These are phyloP conservation scores for Brasilioporus rufonigricans DNA, from an alignment of 768 basidiomycete genomes.

Conservation along the genomic window DNA sequence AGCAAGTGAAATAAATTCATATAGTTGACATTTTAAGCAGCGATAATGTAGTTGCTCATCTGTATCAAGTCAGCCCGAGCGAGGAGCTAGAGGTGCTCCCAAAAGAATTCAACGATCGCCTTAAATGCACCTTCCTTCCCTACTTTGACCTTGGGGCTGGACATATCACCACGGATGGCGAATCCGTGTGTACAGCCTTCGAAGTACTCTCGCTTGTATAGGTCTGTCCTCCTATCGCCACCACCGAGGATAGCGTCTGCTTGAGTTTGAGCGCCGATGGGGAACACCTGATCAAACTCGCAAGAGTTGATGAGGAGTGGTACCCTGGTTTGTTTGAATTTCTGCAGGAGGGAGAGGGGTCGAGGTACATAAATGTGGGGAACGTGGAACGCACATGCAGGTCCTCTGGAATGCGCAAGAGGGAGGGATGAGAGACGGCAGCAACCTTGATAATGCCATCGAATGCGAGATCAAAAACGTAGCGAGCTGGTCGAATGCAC, in stretches of 20 bases:
- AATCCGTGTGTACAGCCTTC: conserved; percentile 54
- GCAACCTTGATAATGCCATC: conserved; percentile 48
- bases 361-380: background rate
- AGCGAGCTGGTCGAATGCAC: conserved; percentile 40
- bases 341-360: background rate
- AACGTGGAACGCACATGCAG: background rate
- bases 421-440: conserved; percentile 59
- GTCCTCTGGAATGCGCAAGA: conserved; percentile 51
- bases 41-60: background rate
- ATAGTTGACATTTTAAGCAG: background rate
- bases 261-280: conserved; percentile 38
- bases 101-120: conserved; percentile 51
- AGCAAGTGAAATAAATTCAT: background rate
- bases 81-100: conserved; percentile 21
- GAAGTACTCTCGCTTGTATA: conserved; percentile 49
- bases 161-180: conserved; percentile 46
- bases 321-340: background rate
- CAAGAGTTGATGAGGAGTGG: conserved; percentile 37
- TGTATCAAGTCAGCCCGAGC: background rate
- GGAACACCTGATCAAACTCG: conserved; percentile 49
- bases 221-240: conserved; percentile 34
- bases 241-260: conserved; percentile 49
- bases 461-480: conserved; percentile 61
- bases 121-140: conserved; percentile 65
- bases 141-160: conserved; percentile 50